phyloP scores from a whole-genome alignment of 805 yeast genomes.

The Metschnikowia rubicola region DNA sequence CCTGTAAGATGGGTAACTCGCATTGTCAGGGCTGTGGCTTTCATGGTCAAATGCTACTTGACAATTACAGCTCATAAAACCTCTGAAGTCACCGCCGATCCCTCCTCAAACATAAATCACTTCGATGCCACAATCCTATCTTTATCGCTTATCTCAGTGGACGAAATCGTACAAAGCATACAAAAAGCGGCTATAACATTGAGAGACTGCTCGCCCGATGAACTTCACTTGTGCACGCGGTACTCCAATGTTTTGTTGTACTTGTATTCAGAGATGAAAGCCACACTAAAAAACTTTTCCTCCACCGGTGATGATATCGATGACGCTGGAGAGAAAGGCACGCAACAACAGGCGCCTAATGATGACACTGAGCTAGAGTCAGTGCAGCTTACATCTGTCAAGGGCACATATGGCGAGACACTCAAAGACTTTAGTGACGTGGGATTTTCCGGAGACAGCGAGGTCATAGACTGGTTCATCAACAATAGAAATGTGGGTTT shows the following conservation, averaged over 20 bases:
- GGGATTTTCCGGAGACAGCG: constrained; percentile 33
- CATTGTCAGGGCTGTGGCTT: constrained; percentile 83
- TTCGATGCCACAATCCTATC: constrained; percentile 51
- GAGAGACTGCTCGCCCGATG: constrained; percentile 85
- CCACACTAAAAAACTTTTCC: constrained; percentile 31
- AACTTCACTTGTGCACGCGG: constrained; percentile 75
- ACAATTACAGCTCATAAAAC: constrained; percentile 52
- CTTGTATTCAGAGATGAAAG: constrained; percentile 70
- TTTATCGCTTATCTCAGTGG: constrained; percentile 62
- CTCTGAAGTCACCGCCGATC: constrained; percentile 16
- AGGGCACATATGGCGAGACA: neutral
- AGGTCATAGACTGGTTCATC: constrained; percentile 44
- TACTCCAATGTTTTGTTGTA: constrained; percentile 76
- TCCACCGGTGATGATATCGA: neutral
- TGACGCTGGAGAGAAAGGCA: neutral
- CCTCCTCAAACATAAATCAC: constrained; percentile 23
- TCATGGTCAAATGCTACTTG: constrained; percentile 79
- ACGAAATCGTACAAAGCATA: constrained; percentile 64
- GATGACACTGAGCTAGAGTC: constrained; percentile 14
- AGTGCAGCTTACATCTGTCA: neutral
- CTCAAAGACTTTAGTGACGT: constrained; percentile 12
- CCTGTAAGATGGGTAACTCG: constrained; percentile 93
- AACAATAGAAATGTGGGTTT: constrained; percentile 34
- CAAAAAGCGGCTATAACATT: constrained; percentile 70
- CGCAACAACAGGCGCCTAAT: neutral